Percentiles rank a stretch among this genome's conserved stretches.
These are phyloP conservation scores for Monilinia fructigena DNA, from an alignment of 2,329 filamentous ascomycete species.

Conservation along the genomic window DNA sequence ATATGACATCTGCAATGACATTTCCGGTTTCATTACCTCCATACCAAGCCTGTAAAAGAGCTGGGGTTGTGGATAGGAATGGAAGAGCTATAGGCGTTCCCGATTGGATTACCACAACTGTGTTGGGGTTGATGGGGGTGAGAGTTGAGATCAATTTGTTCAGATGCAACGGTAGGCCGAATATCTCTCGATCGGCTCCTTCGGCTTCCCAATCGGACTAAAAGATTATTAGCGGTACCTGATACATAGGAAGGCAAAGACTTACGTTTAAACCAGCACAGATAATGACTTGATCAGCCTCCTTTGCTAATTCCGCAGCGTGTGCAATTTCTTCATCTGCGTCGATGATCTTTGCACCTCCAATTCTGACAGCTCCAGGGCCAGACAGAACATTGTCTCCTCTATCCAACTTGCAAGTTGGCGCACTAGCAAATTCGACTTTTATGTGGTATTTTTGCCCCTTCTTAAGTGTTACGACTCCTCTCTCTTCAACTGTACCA, in stretches of 20 bases:
- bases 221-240: conserved; percentile 44
- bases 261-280: conserved; percentile 68
- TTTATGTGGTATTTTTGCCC: conserved; percentile 39
- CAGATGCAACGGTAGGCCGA: conserved; percentile 35
- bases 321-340: conserved; percentile 59
- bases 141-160: conserved; percentile 49
- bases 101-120: conserved; percentile 73
- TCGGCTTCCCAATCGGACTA: conserved; percentile 48
- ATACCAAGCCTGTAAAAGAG: conserved; percentile 77
- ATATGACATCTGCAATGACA: conserved; percentile 71
- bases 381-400: conserved; percentile 51
- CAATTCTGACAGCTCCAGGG: conserved; percentile 62
- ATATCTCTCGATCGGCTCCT: conserved; percentile 34
- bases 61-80: conserved; percentile 55
- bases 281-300: conserved; percentile 72
- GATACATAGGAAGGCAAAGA: conserved; percentile 48
- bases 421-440: conserved; percentile 53
- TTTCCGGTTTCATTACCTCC: conserved; percentile 85
- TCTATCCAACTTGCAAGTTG: conserved; percentile 55
- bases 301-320: conserved; percentile 64
- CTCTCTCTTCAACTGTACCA: conserved; percentile 41
- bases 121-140: conserved; percentile 57
- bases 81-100: conserved; percentile 74
- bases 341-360: conserved; percentile 57
- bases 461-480: conserved; percentile 33